These are phyloP conservation scores for Backusella tuberculispora DNA, from an alignment of 192 early-diverging fungal species.

Conservation along the genomic window DNA sequence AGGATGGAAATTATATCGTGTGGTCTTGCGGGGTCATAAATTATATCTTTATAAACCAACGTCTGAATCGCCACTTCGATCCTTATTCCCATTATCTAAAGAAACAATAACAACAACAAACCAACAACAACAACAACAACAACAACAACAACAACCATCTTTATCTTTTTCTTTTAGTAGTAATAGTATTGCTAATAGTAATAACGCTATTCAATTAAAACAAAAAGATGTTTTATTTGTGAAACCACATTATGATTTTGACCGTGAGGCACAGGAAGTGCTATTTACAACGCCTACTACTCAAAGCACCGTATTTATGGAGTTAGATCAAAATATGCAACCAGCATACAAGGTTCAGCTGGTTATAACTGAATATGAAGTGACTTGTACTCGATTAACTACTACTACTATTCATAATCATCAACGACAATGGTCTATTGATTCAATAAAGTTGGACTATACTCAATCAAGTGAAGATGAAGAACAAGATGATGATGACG, in stretches of 20 bases:
- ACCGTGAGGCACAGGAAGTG: slow-evolving; percentile 15
- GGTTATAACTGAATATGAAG: not conserved
- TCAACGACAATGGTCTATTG: not conserved
- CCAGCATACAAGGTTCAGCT: not conserved
- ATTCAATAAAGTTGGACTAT: not conserved
- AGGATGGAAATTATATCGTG: slow-evolving; percentile 81
- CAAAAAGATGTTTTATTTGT: too few species aligned
- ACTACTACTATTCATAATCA: not conserved
- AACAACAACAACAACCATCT: not conserved
- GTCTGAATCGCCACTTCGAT: slow-evolving; percentile 50
- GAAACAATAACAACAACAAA: not conserved
- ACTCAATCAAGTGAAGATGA: not conserved
- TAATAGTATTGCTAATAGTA: not conserved
- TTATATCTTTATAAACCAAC: slow-evolving; percentile 75
- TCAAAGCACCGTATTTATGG: slow-evolving; percentile 23
- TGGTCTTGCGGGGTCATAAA: slow-evolving; percentile 72
- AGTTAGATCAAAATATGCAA: slow-evolving; percentile 17
- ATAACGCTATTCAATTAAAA: not conserved
- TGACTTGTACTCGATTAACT: not conserved
- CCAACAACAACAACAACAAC: slow-evolving; percentile 1
- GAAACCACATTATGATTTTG: slow-evolving; percentile 14
- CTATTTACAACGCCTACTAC: slow-evolving; percentile 21
- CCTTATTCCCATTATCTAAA: slow-evolving; percentile 33
- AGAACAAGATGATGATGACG: not conserved
- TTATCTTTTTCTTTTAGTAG: not conserved